These are phyloP conservation scores for Pleoardoris graminearum DNA, from an alignment of 2,329 filamentous ascomycete genomes.

Conservation along the genomic window DNA sequence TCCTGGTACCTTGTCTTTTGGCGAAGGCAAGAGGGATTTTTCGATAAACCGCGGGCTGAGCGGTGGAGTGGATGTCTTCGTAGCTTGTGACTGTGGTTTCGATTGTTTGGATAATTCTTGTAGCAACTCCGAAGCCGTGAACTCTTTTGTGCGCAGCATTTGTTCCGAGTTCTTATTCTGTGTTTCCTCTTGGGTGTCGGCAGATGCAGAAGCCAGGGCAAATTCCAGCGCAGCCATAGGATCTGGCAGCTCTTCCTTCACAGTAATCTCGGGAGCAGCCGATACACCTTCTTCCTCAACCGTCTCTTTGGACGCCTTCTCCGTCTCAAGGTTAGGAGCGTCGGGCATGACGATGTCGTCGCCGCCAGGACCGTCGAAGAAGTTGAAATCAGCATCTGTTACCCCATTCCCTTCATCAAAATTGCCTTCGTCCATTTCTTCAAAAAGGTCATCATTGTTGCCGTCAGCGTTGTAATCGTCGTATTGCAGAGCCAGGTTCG, in stretches of 20 bases:
- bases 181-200: neutral
- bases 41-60: slow-evolving; percentile 49
- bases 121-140: neutral
- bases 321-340: slow-evolving; percentile 20
- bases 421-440: slow-evolving; percentile 69
- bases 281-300: slow-evolving; percentile 5
- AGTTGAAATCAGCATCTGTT: slow-evolving; percentile 83
- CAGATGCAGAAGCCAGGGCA: slow-evolving; percentile 26
- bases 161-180: slow-evolving; percentile 6
- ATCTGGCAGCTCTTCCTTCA: slow-evolving; percentile 32
- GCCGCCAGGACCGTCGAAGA: slow-evolving; percentile 69
- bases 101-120: neutral
- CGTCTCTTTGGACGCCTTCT: slow-evolving; percentile 11
- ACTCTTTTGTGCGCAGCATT: neutral
- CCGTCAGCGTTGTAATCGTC: slow-evolving; percentile 30
- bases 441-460: slow-evolving; percentile 64
- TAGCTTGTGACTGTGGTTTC: neutral
- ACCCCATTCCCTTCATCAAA: slow-evolving; percentile 69
- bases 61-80: slow-evolving; percentile 39
- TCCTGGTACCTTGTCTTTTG: slow-evolving; percentile 21
- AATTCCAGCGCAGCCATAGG: slow-evolving; percentile 35
- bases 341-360: slow-evolving; percentile 44
- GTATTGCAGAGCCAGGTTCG: slow-evolving; percentile 21
- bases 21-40: slow-evolving; percentile 53
- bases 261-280: slow-evolving; percentile 1